Evolutionary conservation across 2,329 filamentous ascomycete species (phyloP).

Genomic region (Phialocephala sp.): DNA sequence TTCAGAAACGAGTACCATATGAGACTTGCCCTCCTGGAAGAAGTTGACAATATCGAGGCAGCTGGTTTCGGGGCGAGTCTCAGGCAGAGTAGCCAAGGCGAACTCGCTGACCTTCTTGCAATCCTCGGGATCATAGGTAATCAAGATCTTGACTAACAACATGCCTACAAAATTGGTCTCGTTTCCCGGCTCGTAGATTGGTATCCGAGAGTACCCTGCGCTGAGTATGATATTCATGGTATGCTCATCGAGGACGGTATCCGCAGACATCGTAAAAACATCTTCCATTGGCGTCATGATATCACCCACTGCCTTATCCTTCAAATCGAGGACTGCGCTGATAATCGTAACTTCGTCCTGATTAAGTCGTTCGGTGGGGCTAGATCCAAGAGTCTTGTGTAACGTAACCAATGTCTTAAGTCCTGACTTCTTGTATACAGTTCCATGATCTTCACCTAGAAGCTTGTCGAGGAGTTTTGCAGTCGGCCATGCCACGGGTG

Average conservation of each 20-base stretch:
- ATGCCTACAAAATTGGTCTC: slow-evolving; percentile 92
- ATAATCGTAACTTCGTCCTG: slow-evolving; percentile 99
- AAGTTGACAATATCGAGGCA: slow-evolving; percentile 99
- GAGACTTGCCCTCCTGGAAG: slow-evolving; percentile 98
- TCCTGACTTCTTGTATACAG: slow-evolving; percentile 96
- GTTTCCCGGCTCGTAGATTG: slow-evolving; percentile 87
- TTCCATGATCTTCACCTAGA: slow-evolving; percentile 93
- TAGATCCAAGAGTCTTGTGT: slow-evolving; percentile 87
- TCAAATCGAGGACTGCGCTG: slow-evolving; percentile 92
- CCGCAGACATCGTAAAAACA: slow-evolving; percentile 95
- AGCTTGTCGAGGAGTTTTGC: slow-evolving; percentile 94
- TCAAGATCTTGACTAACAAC: slow-evolving; percentile 97
- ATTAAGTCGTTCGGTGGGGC: slow-evolving; percentile 84
- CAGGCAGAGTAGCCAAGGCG: slow-evolving; percentile 88
- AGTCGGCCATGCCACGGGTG: slow-evolving; percentile 90
- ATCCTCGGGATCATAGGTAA: slow-evolving; percentile 98
- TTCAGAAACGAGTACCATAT: slow-evolving; percentile 97
- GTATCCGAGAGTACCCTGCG: slow-evolving; percentile 94
- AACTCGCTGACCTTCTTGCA: slow-evolving; percentile 87
- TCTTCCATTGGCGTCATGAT: slow-evolving; percentile 99
- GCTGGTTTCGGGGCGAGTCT: slow-evolving; percentile 93
- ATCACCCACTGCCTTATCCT: slow-evolving; percentile 90
- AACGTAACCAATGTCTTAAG: slow-evolving; percentile 95
- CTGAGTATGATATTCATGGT: slow-evolving; percentile 95
- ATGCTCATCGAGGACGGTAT: slow-evolving; percentile 88